phyloP scores from a whole-genome alignment of 78 protist species.

The Thecamonas trahens region DNA sequence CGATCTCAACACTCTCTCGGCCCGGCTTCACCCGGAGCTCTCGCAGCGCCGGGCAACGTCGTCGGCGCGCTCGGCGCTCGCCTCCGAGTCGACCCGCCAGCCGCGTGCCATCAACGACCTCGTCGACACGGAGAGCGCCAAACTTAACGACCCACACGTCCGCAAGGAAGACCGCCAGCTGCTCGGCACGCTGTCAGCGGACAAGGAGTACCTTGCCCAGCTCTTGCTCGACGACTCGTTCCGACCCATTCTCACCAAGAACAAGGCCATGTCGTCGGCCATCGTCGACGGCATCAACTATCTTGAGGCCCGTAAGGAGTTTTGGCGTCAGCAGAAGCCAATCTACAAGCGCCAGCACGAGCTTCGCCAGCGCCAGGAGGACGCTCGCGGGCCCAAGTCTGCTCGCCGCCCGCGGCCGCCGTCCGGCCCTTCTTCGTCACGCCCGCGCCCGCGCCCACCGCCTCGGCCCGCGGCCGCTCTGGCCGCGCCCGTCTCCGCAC shows the following conservation, averaged over 20 bases:
- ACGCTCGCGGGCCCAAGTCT: not conserved
- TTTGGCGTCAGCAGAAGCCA: conserved; percentile 27
- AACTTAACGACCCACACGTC: too few relatives aligned
- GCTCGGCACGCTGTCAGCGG: conserved; percentile 4
- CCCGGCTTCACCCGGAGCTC: too few relatives aligned
- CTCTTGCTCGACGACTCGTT: not conserved
- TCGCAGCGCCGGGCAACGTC: too few relatives aligned
- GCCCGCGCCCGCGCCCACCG: not conserved
- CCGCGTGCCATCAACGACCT: too few relatives aligned
- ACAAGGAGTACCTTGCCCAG: not conserved
- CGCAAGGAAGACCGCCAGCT: too few relatives aligned
- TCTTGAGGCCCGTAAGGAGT: conserved; percentile 14
- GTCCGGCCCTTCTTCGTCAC: not conserved
- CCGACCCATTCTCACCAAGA: not conserved
- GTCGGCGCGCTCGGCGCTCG: too few relatives aligned
- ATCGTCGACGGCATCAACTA: not conserved
- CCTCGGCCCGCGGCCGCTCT: not conserved
- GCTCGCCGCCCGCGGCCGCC: not conserved
- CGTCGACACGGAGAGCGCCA: too few relatives aligned
- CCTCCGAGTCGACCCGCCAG: too few relatives aligned
- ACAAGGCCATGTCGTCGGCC: not conserved
- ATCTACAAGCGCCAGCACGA: not conserved
- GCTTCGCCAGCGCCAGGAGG: not conserved
- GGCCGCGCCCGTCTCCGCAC: not conserved
- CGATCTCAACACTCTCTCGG: too few relatives aligned